Base-by-base conservation (phyloP, 2,329 filamentous ascomycete species). In the Pseudophaeomoniella oleicola region DNA sequence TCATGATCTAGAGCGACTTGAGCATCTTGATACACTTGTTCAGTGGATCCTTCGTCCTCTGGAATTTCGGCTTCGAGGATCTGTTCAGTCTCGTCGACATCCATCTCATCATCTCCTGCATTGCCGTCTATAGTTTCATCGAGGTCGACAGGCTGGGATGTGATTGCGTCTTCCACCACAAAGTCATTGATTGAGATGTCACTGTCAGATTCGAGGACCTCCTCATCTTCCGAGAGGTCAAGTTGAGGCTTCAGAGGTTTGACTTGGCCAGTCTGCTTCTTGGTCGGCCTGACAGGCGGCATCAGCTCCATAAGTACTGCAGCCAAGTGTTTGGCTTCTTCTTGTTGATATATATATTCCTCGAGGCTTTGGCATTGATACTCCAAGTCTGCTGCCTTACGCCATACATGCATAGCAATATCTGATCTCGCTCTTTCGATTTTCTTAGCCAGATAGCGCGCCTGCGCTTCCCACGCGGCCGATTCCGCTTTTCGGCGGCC, bases 361-460 rank as follows among this genome's bases (percentile, higher is more conserved):
- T 88, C 75, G 37, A 93, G 59, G 22, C 59, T 67, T 9, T 59
- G 55, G 34, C 75, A 75, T 46, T 75, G 71, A 4, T 56, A 58
- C 16, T 63, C 57, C 11, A 90, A 50, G 11, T 75, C 64, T 1
- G 55, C 47, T 15, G 60, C 57, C 5, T 60, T 69, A 9, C 56
- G 52, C 71, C 77, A 84, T 18, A 62, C 51, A 12, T 67, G 58
- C 1, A 52, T 46, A 15, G 63, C 43, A 19, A 85, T 71, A 14
- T 73, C 66, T 1, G 22, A 27, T n/a, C n/a, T 27, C 9, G 22
- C 22, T 9, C 9, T 27, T 27, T 27, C 22, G 22, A 27, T 27
- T n/a, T 27, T 27, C 6, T n/a, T 6, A 27, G 9, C n/a, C 9
- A 27, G 22, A n/a, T 9, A 27, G 6, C n/a, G 22, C 9, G n/a